Base-by-base conservation (phyloP, 2,329 filamentous ascomycete genomes). In the Fusarium concolor region DNA sequence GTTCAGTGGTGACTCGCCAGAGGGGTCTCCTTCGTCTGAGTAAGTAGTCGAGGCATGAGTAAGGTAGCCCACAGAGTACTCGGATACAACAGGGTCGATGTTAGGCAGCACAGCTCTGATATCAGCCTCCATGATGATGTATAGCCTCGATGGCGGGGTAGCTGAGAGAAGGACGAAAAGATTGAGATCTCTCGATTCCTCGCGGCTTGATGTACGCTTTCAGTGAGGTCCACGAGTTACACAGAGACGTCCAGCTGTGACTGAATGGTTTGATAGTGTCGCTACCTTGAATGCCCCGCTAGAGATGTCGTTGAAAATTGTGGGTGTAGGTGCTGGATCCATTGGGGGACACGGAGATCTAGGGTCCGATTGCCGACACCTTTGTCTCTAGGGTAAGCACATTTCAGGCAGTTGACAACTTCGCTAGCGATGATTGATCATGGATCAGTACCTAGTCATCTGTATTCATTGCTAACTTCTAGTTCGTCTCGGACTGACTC, bases 41-140 rank as follows among this genome's bases (percentile, higher is more conserved):
- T 92, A 97, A 51, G 92, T 85, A 70, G 90, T 94, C 46, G 94
- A 96, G 47, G 96, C 96, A 85, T 99, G 95, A 75, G 90, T 94
- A 73, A 99, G 86, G 78, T 98, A 99, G 59, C 96, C 96, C 70
- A 93, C 92, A 42, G 94, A 96, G 81, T 97, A 97, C 81, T 97
- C 92, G 47, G 93, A 94, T 71, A 97, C 85, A 67, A 97, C 86
- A 61, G 91, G 92, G 81, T 97, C 94, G 72, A 97, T 92, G 76
- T 92, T 91, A 65, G 94, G 94, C 72, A 97, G 88, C 72, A 93
- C 88, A 65, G 90, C 85, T 82, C 91, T 91, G 77, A 97, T 93
- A 82, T 97, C 92, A 75, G 92, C 86, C 80, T 97, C 94, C 94
- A 97, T 97, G 68, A 64, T 80, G 49, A 60, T 57, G 60, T 33